phyloP scores from a whole-genome alignment of 2,329 filamentous ascomycete species.

The Podosphaera leucotricha region DNA sequence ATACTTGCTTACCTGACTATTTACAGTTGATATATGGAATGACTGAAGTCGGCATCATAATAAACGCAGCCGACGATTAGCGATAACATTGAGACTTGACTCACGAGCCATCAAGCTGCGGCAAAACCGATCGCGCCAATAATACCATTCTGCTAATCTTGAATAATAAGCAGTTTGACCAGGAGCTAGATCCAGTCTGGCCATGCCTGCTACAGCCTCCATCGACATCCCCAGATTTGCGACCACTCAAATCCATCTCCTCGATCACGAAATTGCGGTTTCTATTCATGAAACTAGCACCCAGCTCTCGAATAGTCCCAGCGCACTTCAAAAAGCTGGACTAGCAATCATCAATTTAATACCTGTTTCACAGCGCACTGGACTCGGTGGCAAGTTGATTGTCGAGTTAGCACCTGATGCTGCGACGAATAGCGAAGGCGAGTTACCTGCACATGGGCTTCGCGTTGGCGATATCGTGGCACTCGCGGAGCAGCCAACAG shows the following conservation, averaged over 20 bases:
- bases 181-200: background rate
- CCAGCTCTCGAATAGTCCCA: constrained; percentile 43
- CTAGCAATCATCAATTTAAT: constrained; percentile 56
- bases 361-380: constrained; percentile 56
- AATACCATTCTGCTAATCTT: too few relatives aligned
- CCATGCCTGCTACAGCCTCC: constrained; percentile 16
- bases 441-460: constrained; percentile 52
- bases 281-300: constrained; percentile 47
- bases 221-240: constrained; percentile 47
- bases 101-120: too few relatives aligned
- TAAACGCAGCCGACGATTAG: too few relatives aligned
- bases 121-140: too few relatives aligned
- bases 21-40: too few relatives aligned
- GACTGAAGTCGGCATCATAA: too few relatives aligned
- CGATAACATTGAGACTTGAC: too few relatives aligned
- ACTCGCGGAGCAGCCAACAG: constrained; percentile 50
- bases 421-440: constrained; percentile 27
- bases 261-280: constrained; percentile 45
- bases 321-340: constrained; percentile 50
- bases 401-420: constrained; percentile 55
- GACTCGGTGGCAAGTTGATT: constrained; percentile 74
- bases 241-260: constrained; percentile 42
- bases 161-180: too few relatives aligned
- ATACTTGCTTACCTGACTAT: too few relatives aligned
- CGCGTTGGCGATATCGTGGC: constrained; percentile 57